Evolutionary conservation across 225 moss, liverwort and hornwort species (phyloP).

Genomic region (Polytrichum commune): DNA sequence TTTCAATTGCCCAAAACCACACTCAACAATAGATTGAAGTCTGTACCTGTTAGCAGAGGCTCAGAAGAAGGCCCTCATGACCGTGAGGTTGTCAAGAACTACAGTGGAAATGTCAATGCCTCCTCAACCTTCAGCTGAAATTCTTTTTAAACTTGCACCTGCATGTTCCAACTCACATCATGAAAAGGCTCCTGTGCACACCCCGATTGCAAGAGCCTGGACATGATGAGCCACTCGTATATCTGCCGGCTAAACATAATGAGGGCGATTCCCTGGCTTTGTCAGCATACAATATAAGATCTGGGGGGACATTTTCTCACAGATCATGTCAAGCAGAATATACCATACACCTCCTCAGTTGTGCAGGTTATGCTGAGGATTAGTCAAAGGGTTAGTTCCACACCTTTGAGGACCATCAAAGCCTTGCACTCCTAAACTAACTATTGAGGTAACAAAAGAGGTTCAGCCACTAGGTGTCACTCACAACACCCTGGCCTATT

Average conservation of each 20-base stretch:
- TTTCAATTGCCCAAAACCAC: too few species aligned
- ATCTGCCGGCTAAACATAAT: constrained; percentile 15
- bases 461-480: too few species aligned
- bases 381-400: constrained; percentile 55
- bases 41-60: neutral
- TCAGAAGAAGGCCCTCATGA: constrained; percentile 13
- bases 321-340: constrained; percentile 2
- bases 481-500: too few species aligned
- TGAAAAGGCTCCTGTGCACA: constrained; percentile 17
- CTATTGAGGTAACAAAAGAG: too few species aligned
- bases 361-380: constrained; percentile 12
- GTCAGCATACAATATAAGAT: too few species aligned
- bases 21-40: too few species aligned
- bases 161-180: constrained; percentile 6
- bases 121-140: neutral
- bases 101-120: constrained; percentile 13
- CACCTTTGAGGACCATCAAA: neutral
- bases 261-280: neutral
- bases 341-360: constrained; percentile 45
- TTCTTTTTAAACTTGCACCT: neutral
- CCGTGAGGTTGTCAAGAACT: constrained; percentile 9
- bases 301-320: neutral
- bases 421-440: too few species aligned
- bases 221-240: constrained; percentile 21
- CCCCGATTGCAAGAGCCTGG: constrained; percentile 24